Base-by-base conservation (phyloP, 106 monocot species). In the Acorus calamus region DNA sequence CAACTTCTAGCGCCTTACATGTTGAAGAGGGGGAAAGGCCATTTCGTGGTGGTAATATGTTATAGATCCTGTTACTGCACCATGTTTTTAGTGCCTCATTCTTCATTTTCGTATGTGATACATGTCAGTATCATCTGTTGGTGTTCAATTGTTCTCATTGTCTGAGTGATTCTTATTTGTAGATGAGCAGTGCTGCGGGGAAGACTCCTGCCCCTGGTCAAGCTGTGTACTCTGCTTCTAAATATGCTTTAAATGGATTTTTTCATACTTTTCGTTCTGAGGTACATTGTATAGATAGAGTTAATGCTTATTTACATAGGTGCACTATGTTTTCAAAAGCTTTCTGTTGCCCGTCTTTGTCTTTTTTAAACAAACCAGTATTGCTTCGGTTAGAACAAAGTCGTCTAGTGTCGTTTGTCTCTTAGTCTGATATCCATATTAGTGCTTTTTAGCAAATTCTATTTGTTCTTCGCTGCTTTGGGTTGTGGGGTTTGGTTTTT, bases 101-200 rank as follows among this genome's bases (percentile, higher is more conserved):
- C 28, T 28, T 28, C 28, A 28, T 28, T 28, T 28, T 28, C 28
- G 1, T 28, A 28, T 28, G 28, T 28, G 28, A 0, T 28, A 28
- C 28, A n/a, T 6, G 6, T 28, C 14, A 14, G 28, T 14, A 12
- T 50, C 52, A 50, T 47, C 5, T 5, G 49, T 44, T 50, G 4
- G 28, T 42, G 11, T 9, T n/a, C n/a, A n/a, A n/a, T n/a, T n/a
- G n/a, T n/a, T n/a, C 4, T 61, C 47, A n/a, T 61, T 46, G 11
- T 12, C 43, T 14, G 60, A 44, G 14, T 56, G 4, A n/a, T 11
- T 48, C 55, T 2, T 14, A 50, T 65, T 63, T 62, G 66, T 61
- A 80, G 80, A 74, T 80, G 70, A 92, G 98, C 61, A 98, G 98
- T 86, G 88, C 92, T 68, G 98, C 98, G 55, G 98, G 98, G 44